phyloP scores from a whole-genome alignment of 805 yeast genomes.

The Candida easanensis region DNA sequence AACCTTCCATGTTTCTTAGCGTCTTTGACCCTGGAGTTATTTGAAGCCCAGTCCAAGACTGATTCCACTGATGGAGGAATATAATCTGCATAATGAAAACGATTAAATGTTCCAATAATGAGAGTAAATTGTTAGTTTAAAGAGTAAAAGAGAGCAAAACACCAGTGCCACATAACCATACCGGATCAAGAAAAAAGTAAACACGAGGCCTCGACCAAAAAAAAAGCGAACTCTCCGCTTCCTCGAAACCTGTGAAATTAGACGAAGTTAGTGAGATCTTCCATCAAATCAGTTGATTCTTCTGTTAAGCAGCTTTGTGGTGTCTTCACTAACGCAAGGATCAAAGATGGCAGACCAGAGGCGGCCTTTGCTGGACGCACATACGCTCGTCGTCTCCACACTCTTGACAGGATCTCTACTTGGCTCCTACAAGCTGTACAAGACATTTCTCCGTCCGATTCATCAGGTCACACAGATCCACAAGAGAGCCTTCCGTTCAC shows the following conservation, averaged over 20 bases:
- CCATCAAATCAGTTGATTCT: too few relatives aligned
- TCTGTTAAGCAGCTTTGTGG: too few relatives aligned
- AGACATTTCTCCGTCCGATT: slow-evolving; percentile 49
- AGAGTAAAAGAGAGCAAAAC: too few relatives aligned
- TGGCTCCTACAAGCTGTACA: slow-evolving; percentile 43
- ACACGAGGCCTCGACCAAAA: too few relatives aligned
- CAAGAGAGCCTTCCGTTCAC: slow-evolving; percentile 36
- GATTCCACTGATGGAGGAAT: too few relatives aligned
- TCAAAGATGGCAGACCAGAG: slow-evolving; percentile 1
- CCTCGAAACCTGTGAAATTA: background rate
- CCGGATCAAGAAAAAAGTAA: slow-evolving; percentile 5
- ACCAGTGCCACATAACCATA: slow-evolving; percentile 8
- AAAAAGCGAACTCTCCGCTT: background rate
- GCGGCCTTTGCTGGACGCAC: slow-evolving; percentile 19
- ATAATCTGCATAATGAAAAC: too few relatives aligned
- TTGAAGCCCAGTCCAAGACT: slow-evolving; percentile 22
- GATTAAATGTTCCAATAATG: too few relatives aligned
- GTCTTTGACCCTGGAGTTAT: slow-evolving; percentile 66
- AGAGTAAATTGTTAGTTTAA: background rate
- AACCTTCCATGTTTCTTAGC: slow-evolving; percentile 79
- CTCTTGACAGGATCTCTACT: slow-evolving; percentile 38
- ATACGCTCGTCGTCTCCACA: slow-evolving; percentile 29
- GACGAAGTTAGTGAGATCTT: too few relatives aligned
- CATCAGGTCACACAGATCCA: slow-evolving; percentile 53
- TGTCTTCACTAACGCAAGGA: too few relatives aligned